Base-by-base conservation (phyloP, 2,329 filamentous ascomycete species). In the Verticillium albo-atrum region DNA sequence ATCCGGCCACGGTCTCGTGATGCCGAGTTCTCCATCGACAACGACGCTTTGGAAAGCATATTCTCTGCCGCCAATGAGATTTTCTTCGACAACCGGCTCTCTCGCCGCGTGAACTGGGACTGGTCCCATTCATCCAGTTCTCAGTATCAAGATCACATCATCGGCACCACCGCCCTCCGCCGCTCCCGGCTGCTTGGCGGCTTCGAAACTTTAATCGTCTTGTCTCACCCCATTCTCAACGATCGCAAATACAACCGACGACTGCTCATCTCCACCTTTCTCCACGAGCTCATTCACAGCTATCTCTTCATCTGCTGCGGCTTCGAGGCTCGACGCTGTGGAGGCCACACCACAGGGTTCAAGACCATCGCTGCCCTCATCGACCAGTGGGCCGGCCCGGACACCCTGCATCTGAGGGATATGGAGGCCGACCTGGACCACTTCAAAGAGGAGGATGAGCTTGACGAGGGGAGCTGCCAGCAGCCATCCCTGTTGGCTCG, bases 281-380 rank as follows among this genome's bases (percentile, higher is more conserved):
- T 89, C 54, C 86, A 89, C 67, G 86, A 89, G 71, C 79, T 88
- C 65, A 85, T 89, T 54, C 86, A 89, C 71, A 85, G 85, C 70
- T 89, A 87, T 67, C 74, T 89, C 17, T 89, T 89, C 64, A 80
- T 89, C 59, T 77, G 74, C 56, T 87, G 84, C 64, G 86, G 86
- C 4, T 82, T 85, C 68, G 76, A 79, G 51, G 85, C 85, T 0
- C 74, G 79, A 35, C 72, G 77, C 26, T 75, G 78, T 50, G 85
- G 84, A 12, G 86, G 86, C 0, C 86, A 89, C 64, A 88, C 86
- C 2, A 68, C 75, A 2, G 86, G 84, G 2, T 89, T 89, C 65
- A 75, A 77, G 28, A 75, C 75, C 53, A 88, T 89, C 62, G 85
- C 85, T 28, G 74, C 73, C 27, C 71, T 83, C n/a, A 85, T 89